Evolutionary conservation across 192 early-diverging fungal species (phyloP), one percentile per base, ranked within the genome.

Genomic region (Gorgonomyces haynaldii): DNA sequence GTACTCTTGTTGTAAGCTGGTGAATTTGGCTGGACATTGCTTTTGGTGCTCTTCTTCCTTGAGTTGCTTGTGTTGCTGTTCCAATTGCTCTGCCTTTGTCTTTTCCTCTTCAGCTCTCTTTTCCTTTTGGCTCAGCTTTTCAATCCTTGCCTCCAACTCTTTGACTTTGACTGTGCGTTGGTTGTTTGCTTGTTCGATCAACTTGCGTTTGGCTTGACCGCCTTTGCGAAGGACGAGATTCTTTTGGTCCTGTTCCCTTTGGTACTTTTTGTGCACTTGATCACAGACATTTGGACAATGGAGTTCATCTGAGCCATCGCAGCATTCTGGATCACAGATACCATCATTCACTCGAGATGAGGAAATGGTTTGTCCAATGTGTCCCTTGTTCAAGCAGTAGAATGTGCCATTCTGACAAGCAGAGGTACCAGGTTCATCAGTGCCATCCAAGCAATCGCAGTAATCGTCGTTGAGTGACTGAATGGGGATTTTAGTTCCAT

Each of bases 361-460:
- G 15, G 65, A 62, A 37, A 98, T 86, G 13, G 53, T 52, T 0
- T 75, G 59, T 0, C 83, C 75, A 3, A 76, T 53, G 52, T 94
- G 85, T 0, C 86, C 83, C 6, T 51, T 41, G 51, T 98, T 96
- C 7, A 48, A 58, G 45, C 95, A 98, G 50, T 88, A 84, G 52
- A 95, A 98, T 1, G 41, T 30, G 1, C 75, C 68, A 50, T 86
- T 81, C 17, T 59, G 59, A 60, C 95, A 98, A 4, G 95, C 95
- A 6, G 91, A 85, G 1, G 95, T 95, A 6, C 92, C 84, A 86
- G 48, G 47, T 57, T 98, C 94, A 60, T 98, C 94, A 10, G 81
- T 84, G 1, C 91, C 90, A 62, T 98, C 94, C 31, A 67, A 20
- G 54, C 94, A 98, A 65, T 98, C 91, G 70, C 94, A 98, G 52